Conservation (phyloP, 768 basidiomycete genomes). For the Hericium alpestre region DNA sequence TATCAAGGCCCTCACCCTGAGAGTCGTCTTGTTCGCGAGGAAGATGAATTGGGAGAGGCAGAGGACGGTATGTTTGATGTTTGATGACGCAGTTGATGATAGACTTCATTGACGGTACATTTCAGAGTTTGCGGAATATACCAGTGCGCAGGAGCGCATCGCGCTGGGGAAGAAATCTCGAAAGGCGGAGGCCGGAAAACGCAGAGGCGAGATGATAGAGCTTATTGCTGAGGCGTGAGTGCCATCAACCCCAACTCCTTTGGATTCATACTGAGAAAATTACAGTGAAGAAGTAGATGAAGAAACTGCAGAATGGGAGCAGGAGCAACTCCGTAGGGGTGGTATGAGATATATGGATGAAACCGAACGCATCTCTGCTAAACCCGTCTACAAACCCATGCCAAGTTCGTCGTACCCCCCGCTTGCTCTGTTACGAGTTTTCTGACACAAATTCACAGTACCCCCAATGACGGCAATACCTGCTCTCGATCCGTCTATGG, state of each 20-base stretch:
- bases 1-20: slow-evolving; percentile 73
- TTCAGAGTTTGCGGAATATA: slow-evolving; percentile 77
- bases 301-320: slow-evolving; percentile 78
- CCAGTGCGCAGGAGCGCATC: slow-evolving; percentile 78
- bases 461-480: slow-evolving; percentile 57
- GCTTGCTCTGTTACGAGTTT: background rate
- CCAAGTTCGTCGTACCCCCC: slow-evolving; percentile 40
- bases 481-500: slow-evolving; percentile 47
- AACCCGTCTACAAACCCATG: slow-evolving; percentile 58
- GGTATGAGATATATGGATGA: slow-evolving; percentile 39
- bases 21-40: slow-evolving; percentile 72
- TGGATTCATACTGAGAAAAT: slow-evolving; percentile 3
- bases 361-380: slow-evolving; percentile 27
- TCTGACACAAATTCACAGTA: slow-evolving; percentile 33
- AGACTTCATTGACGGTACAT: background rate
- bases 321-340: slow-evolving; percentile 69
- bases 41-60: slow-evolving; percentile 80
- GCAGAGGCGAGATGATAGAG: slow-evolving; percentile 63
- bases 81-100: background rate
- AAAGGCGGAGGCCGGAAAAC: slow-evolving; percentile 58
- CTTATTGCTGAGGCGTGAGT: slow-evolving; percentile 76
- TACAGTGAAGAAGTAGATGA: slow-evolving; percentile 72
- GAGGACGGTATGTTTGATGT: slow-evolving; percentile 57
- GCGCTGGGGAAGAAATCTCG: slow-evolving; percentile 75
- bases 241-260: background rate